These are phyloP conservation scores for Candida multigemmis DNA, from an alignment of 805 yeast genomes.

Conservation along the genomic window DNA sequence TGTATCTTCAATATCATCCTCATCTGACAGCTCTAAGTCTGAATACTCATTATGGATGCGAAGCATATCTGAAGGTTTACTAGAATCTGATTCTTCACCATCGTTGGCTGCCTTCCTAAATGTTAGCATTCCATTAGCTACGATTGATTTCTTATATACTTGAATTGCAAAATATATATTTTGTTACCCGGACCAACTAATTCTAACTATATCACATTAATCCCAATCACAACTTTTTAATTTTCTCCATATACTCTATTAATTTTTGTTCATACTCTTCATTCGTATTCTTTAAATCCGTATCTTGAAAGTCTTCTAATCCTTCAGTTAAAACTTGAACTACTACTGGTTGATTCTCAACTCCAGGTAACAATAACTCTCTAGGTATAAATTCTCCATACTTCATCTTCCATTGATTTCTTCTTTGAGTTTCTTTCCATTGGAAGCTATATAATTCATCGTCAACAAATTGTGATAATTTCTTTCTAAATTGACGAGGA, in stretches of 20 bases:
- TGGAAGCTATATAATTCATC: conserved; percentile 22
- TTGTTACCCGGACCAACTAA: too few relatives aligned
- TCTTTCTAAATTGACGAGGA: conserved; percentile 23
- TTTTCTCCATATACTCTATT: conserved; percentile 12
- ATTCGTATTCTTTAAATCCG: too few relatives aligned
- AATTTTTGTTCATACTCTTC: too few relatives aligned
- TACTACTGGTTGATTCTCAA: conserved; percentile 22
- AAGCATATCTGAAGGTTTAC: too few relatives aligned
- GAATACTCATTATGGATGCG: conserved; percentile 10
- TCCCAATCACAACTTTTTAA: conserved; percentile 7
- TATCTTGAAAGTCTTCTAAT: conserved; percentile 17
- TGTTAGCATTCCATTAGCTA: too few relatives aligned
- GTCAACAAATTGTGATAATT: conserved; percentile 23
- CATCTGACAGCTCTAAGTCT: conserved; percentile 11
- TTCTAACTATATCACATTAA: background rate
- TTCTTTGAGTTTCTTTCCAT: conserved; percentile 21
- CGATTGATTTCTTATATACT: too few relatives aligned
- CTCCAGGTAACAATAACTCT: conserved; percentile 30
- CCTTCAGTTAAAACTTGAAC: conserved; percentile 36
- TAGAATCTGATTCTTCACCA: too few relatives aligned
- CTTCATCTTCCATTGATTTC: conserved; percentile 25
- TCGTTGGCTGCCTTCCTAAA: too few relatives aligned
- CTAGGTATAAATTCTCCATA: conserved; percentile 34
- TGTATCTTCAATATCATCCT: conserved; percentile 5
- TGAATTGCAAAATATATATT: too few relatives aligned